Evolutionary conservation across 2,329 filamentous ascomycete species (phyloP).

Genomic region (Ceratocystis eucalypticola): DNA sequence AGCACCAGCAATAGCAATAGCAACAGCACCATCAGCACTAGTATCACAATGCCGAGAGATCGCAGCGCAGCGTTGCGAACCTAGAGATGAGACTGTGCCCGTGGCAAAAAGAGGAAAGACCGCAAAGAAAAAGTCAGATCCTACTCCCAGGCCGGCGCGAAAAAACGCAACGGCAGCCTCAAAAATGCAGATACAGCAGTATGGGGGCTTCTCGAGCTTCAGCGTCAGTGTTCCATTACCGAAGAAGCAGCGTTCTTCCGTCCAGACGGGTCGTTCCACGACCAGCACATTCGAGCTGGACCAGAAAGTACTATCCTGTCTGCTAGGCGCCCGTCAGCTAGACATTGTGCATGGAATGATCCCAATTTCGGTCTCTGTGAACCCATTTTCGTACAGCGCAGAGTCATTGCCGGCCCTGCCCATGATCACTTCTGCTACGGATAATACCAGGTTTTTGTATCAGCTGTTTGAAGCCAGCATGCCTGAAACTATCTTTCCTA

Average conservation of each 20-base stretch:
- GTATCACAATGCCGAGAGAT: neutral
- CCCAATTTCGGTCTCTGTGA: neutral
- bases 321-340: constrained; percentile 13
- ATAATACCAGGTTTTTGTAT: constrained; percentile 17
- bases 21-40: neutral
- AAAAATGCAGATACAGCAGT: constrained; percentile 11
- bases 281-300: constrained; percentile 9
- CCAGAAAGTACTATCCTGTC: constrained; percentile 14
- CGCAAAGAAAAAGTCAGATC: neutral
- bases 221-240: constrained; percentile 5
- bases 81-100: neutral
- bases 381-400: constrained; percentile 1
- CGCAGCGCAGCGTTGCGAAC: neutral
- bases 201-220: constrained; percentile 15
- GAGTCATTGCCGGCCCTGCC: neutral
- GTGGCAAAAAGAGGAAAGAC: neutral
- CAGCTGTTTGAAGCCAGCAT: constrained; percentile 17
- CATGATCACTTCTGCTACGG: constrained; percentile 3
- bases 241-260: neutral
- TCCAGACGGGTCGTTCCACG: neutral
- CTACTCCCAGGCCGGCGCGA: neutral
- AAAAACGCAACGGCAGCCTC: constrained; percentile 7
- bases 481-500: constrained; percentile 17
- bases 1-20: neutral
- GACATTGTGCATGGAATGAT: constrained; percentile 8